phyloP scores from a whole-genome alignment of 257 asterid species.

The Leptodermis oblonga region DNA sequence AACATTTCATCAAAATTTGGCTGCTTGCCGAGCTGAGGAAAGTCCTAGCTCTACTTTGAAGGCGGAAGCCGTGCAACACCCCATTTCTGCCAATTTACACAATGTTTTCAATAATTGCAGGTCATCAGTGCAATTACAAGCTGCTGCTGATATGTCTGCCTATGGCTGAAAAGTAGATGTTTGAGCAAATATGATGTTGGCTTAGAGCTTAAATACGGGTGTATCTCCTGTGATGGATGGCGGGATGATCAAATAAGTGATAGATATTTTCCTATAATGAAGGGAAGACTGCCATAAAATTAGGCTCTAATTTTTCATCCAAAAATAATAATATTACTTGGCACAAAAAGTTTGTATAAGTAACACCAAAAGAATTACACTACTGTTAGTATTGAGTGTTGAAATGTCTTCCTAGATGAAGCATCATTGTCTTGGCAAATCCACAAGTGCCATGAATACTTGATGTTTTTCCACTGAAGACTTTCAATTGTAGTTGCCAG shows the following conservation, averaged over 20 bases:
- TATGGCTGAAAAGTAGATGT: constrained; percentile 40
- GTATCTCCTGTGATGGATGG: constrained; percentile 45
- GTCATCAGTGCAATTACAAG: constrained; percentile 43
- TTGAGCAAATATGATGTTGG: constrained; percentile 43
- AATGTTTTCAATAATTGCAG: constrained; percentile 40
- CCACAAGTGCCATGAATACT: too few species aligned
- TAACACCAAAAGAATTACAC: too few species aligned
- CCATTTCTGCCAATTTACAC: constrained; percentile 23
- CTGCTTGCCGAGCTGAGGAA: constrained; percentile 38
- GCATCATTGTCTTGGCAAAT: too few species aligned
- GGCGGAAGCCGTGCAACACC: constrained; percentile 43
- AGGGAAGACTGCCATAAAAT: too few species aligned
- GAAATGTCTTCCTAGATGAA: too few species aligned
- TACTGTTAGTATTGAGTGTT: too few species aligned
- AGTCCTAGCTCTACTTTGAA: constrained; percentile 37
- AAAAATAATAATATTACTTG: too few species aligned
- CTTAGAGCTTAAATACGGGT: constrained; percentile 48
- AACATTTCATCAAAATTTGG: constrained; percentile 32
- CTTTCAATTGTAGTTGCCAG: too few species aligned
- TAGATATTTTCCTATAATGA: too few species aligned
- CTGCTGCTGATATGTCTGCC: constrained; percentile 36
- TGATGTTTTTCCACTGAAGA: too few species aligned
- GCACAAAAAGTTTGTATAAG: too few species aligned
- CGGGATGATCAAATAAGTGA: constrained; percentile 52
- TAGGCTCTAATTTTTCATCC: too few species aligned